Percentiles rank a stretch among this genome's conserved stretches.
These are phyloP conservation scores for Huntiella bhutanensis DNA, from an alignment of 2,329 filamentous ascomycete species.

Conservation along the genomic window DNA sequence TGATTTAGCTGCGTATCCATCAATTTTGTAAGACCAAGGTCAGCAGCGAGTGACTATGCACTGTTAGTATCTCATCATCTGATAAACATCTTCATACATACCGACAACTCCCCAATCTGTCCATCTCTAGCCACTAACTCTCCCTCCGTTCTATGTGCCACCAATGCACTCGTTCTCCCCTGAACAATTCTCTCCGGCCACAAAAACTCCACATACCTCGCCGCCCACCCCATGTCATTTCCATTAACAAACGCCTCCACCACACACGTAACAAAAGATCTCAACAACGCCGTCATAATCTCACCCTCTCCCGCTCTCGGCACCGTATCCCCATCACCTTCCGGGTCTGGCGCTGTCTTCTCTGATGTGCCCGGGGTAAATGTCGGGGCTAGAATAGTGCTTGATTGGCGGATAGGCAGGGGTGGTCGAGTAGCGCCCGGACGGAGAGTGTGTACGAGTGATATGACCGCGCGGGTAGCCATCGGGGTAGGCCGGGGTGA, in stretches of 20 bases:
- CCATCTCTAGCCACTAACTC: conserved; percentile 41
- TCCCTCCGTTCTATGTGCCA: conserved; percentile 45
- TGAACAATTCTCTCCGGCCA: conserved; percentile 45
- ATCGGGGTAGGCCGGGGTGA: conserved; percentile 41
- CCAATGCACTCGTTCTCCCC: conserved; percentile 39
- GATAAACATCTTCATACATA: conserved; percentile 20
- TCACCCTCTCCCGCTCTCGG: conserved; percentile 27
- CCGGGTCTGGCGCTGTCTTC: conserved; percentile 39
- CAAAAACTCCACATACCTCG: conserved; percentile 48
- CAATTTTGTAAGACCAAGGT: conserved; percentile 34
- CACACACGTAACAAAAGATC: conserved; percentile 61
- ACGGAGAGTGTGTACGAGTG: conserved; percentile 50
- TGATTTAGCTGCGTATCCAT: conserved; percentile 27
- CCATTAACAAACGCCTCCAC: conserved; percentile 53
- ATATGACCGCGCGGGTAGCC: conserved; percentile 44
- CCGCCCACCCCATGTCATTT: conserved; percentile 40
- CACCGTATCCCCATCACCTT: conserved; percentile 26
- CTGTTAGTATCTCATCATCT: neutral
- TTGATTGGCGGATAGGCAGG: conserved; percentile 39
- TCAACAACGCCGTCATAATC: conserved; percentile 45
- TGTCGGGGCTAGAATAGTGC: conserved; percentile 27
- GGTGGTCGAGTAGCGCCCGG: conserved; percentile 42
- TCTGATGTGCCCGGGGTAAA: conserved; percentile 5
- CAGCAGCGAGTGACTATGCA: conserved; percentile 39
- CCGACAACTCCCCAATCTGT: conserved; percentile 53